Conservation (phyloP, 1,284 basidiomycete species). For the Butyriboletus appendiculatus region DNA sequence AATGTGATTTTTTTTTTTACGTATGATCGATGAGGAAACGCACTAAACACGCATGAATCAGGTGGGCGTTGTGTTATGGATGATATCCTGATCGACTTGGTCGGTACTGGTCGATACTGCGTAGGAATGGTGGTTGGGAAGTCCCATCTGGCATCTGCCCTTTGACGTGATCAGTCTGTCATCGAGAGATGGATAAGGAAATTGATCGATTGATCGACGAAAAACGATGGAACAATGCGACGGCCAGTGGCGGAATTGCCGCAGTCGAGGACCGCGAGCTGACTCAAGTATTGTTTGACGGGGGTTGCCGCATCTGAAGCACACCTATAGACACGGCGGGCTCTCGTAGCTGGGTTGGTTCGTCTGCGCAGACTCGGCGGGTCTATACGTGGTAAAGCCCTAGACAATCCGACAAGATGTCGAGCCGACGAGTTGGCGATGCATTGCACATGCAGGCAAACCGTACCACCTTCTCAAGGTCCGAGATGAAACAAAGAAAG, state of each 20-base stretch:
- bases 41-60: neutral
- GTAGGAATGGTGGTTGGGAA: conserved; percentile 10
- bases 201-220: neutral
- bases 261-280: neutral
- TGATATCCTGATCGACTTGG: neutral
- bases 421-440: no score
- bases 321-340: neutral
- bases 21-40: neutral
- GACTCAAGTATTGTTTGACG: neutral
- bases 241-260: conserved; percentile 11
- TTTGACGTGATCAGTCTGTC: neutral
- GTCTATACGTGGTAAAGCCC: neutral
- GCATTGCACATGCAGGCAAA: neutral
- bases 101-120: conserved; percentile 14
- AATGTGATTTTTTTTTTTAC: neutral
- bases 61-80: neutral
- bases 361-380: neutral
- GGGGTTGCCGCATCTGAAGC: neutral
- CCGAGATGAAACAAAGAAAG: neutral
- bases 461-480: neutral
- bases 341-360: neutral
- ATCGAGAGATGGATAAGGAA: neutral
- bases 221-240: neutral
- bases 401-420: neutral
- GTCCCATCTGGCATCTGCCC: neutral